Percentiles rank a stretch among this genome's conserved stretches.
Evolutionary conservation across 805 yeast species (phyloP).

Genomic region (Tetrapisispora iriomotensis): DNA sequence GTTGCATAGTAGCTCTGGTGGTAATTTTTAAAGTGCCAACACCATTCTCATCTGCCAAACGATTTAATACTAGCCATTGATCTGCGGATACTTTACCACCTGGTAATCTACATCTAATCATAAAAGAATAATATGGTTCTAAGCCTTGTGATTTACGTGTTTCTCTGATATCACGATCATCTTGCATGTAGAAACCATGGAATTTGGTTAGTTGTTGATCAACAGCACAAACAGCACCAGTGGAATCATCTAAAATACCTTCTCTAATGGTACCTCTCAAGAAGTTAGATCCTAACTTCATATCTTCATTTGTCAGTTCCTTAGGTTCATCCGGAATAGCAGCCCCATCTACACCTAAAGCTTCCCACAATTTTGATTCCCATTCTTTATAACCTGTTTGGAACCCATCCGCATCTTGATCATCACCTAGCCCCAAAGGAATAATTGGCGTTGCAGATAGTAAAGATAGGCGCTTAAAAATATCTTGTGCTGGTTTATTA

Average conservation of each 20-base stretch:
- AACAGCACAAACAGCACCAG: constrained; percentile 83
- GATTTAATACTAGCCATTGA: constrained; percentile 83
- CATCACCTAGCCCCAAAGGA: constrained; percentile 86
- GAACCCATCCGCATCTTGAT: constrained; percentile 94
- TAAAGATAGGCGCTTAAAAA: constrained; percentile 51
- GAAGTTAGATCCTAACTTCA: constrained; percentile 77
- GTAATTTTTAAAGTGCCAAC: constrained; percentile 91
- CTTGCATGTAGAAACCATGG: constrained; percentile 98
- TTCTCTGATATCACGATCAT: constrained; percentile 92
- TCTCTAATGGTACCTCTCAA: constrained; percentile 89
- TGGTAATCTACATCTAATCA: constrained; percentile 92
- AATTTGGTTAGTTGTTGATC: constrained; percentile 94
- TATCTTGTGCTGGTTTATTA: constrained; percentile 80
- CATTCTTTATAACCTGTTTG: constrained; percentile 84
- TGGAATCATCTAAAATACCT: constrained; percentile 68
- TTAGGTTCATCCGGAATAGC: constrained; percentile 86
- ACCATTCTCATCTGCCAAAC: constrained; percentile 71
- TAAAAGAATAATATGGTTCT: constrained; percentile 94
- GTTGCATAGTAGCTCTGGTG: constrained; percentile 93
- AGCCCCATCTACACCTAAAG: constrained; percentile 74
- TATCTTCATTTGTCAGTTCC: constrained; percentile 89
- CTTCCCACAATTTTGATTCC: constrained; percentile 80
- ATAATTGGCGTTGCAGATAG: constrained; percentile 67
- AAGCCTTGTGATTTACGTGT: constrained; percentile 84
- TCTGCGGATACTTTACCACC: constrained; percentile 83